Evolutionary conservation across 2,329 filamentous ascomycete genomes (phyloP).

Genomic region (Cadophora malorum): DNA sequence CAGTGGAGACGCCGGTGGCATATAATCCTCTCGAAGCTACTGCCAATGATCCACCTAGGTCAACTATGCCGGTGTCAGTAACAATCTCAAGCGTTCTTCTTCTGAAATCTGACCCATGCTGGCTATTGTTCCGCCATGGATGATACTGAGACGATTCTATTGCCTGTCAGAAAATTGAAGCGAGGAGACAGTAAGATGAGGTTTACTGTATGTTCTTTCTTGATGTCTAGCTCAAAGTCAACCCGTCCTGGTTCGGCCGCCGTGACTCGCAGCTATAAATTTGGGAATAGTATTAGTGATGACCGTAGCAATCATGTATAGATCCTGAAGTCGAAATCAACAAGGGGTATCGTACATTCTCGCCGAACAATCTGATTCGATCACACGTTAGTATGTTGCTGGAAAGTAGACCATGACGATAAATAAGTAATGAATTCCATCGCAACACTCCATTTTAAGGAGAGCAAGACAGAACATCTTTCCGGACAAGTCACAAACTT

Average conservation of each 20-base stretch:
- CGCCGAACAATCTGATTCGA: constrained; percentile 43
- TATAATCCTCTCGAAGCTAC: constrained; percentile 69
- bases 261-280: constrained; percentile 67
- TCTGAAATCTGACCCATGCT: constrained; percentile 57
- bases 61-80: constrained; percentile 50
- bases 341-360: constrained; percentile 39
- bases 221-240: constrained; percentile 77
- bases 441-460: background rate
- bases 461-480: background rate
- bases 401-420: background rate
- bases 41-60: constrained; percentile 68
- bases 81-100: background rate
- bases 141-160: constrained; percentile 76
- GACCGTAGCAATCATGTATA: background rate
- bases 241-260: constrained; percentile 70
- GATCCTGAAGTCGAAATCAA: background rate
- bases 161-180: background rate
- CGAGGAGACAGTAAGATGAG: background rate
- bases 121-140: constrained; percentile 81
- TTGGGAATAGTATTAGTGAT: constrained; percentile 4
- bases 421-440: background rate
- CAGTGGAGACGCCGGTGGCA: constrained; percentile 68
- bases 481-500: background rate
- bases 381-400: background rate
- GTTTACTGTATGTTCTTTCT: constrained; percentile 75